phyloP scores from a whole-genome alignment of 345 rosid species.

The Sisymbrium altissimum region DNA sequence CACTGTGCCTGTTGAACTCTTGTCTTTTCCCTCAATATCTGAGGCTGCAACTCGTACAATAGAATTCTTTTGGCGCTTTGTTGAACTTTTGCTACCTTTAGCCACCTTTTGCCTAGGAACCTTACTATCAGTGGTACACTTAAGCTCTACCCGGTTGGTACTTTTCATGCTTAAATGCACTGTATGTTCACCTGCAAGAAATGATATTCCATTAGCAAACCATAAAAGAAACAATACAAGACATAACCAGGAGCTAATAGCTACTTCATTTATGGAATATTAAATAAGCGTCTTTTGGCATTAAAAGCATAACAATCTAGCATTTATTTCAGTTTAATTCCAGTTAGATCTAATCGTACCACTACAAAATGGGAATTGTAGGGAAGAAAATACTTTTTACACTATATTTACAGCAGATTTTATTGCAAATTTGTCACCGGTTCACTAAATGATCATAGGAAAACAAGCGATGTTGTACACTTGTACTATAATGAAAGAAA shows the following conservation, averaged over 20 bases:
- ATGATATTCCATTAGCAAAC: background rate
- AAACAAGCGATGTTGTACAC: no score
- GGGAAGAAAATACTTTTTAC: no score
- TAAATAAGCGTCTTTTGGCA: background rate
- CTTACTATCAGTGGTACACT: background rate
- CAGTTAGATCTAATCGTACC: background rate
- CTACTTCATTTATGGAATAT: background rate
- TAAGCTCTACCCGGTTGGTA: constrained; percentile 39
- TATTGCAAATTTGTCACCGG: no score
- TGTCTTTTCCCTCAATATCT: constrained; percentile 24
- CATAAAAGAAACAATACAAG: background rate
- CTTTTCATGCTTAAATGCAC: constrained; percentile 38
- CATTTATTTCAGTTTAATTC: background rate
- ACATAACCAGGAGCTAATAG: background rate
- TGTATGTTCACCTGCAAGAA: constrained; percentile 7
- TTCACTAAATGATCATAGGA: no score
- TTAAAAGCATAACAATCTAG: constrained; percentile 5
- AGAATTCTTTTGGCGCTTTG: constrained; percentile 41
- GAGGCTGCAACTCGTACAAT: constrained; percentile 22
- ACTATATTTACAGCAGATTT: no score
- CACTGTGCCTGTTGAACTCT: constrained; percentile 17
- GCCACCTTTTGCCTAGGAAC: constrained; percentile 51
- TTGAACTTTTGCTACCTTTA: constrained; percentile 43
- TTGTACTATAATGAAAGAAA: no score
- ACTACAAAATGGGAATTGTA: no score